Evolutionary conservation across 768 basidiomycete genomes (phyloP).

Genomic region (Auricularia sp.): DNA sequence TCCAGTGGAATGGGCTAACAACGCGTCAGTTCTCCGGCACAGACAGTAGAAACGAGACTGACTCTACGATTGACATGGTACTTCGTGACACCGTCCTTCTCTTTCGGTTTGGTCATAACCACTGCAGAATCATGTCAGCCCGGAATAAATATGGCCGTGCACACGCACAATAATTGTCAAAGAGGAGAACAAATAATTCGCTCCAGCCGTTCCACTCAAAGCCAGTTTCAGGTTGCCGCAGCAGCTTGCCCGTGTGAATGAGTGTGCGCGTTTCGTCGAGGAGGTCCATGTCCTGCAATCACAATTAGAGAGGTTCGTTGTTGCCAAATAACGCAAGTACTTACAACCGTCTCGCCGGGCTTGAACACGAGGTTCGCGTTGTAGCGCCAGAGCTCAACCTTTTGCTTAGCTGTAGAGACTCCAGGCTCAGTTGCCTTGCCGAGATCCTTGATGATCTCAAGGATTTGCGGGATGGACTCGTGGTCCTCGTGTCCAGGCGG

Average conservation of each 20-base stretch:
- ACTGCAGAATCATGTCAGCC: conserved; percentile 34
- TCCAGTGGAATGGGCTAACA: conserved; percentile 85
- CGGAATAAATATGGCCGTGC: background rate
- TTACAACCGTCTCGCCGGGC: conserved; percentile 56
- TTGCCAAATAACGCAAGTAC: conserved; percentile 12
- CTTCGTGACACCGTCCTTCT: conserved; percentile 62
- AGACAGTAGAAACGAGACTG: conserved; percentile 16
- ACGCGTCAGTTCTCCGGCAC: background rate
- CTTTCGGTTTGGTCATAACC: conserved; percentile 79
- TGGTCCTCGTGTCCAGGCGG: conserved; percentile 69
- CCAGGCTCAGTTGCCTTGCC: conserved; percentile 85
- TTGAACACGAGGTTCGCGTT: conserved; percentile 74
- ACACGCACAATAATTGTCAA: conserved; percentile 85
- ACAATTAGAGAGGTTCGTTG: background rate
- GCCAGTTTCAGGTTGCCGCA: conserved; percentile 80
- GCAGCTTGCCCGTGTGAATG: conserved; percentile 72
- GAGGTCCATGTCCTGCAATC: conserved; percentile 74
- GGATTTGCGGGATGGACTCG: conserved; percentile 71
- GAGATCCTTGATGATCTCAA: conserved; percentile 77
- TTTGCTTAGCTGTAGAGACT: conserved; percentile 73
- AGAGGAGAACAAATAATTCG: conserved; percentile 81
- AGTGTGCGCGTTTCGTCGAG: conserved; percentile 72
- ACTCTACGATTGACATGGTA: conserved; percentile 77
- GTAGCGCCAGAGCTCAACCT: conserved; percentile 84
- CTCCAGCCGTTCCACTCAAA: conserved; percentile 85